These are phyloP conservation scores for Kurtzmaniella fragi DNA, from an alignment of 805 yeast genomes.

Conservation along the genomic window DNA sequence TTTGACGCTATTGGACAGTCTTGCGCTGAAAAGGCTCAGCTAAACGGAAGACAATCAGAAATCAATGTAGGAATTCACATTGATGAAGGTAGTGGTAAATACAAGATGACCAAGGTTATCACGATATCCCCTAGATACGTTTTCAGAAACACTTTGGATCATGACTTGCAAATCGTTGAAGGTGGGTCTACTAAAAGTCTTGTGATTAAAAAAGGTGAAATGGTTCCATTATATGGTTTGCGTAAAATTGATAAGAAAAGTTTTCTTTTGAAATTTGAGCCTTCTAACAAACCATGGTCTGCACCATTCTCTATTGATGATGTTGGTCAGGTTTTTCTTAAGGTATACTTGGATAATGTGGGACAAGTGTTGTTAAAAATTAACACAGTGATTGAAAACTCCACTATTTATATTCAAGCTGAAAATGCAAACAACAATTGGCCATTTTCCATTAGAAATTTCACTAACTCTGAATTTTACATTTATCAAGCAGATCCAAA, in stretches of 20 bases:
- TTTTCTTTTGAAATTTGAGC: conserved; percentile 53
- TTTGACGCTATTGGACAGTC: conserved; percentile 89
- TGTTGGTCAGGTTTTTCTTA: conserved; percentile 74
- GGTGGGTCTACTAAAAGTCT: conserved; percentile 56
- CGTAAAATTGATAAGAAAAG: conserved; percentile 55
- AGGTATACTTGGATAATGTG: conserved; percentile 56
- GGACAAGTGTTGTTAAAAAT: conserved; percentile 70
- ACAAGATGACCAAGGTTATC: conserved; percentile 69
- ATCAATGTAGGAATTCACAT: conserved; percentile 71
- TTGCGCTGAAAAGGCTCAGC: conserved; percentile 45
- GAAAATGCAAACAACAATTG: conserved; percentile 71
- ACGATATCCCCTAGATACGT: conserved; percentile 81
- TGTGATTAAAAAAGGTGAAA: conserved; percentile 38
- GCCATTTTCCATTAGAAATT: conserved; percentile 92
- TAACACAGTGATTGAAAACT: conserved; percentile 72
- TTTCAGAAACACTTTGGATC: conserved; percentile 55
- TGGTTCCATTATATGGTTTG: conserved; percentile 61
- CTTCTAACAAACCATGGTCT: conserved; percentile 66
- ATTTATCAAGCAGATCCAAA: conserved; percentile 84
- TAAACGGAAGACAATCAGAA: conserved; percentile 51
- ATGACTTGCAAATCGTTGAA: conserved; percentile 57
- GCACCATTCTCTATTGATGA: conserved; percentile 83
- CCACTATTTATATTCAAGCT: conserved; percentile 73
- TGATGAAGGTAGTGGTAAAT: conserved; percentile 82
- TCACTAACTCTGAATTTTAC: conserved; percentile 79